Base-by-base conservation (phyloP, 2,329 filamentous ascomycete species). In the Domatiomyces globalis region DNA sequence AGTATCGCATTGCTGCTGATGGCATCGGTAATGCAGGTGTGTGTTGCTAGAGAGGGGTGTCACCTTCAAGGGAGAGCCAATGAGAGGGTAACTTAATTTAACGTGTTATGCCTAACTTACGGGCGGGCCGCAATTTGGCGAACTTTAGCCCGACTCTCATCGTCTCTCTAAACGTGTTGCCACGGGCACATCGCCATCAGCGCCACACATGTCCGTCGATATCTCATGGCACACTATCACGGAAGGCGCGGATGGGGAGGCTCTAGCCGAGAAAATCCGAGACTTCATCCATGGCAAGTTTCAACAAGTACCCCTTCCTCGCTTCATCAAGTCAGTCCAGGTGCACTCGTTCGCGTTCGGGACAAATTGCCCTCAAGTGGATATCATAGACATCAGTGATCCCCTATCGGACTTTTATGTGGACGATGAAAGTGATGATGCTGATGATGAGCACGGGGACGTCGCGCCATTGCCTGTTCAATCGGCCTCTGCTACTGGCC, bases 381-480 rank as follows among this genome's bases (percentile, higher is more conserved):
- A 94, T 64, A 83, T 98, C 62, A 96, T 95, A 69, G 92, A 96
- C 67, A 89, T 98, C 55, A 94, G 90, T 61, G 89, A 98, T 65
- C 92, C 92, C 1, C 77, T 96, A 53, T 83, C 88, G 0, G 92
- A 98, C 63, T 98, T 98, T 65, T 98, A 98, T 72, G 92, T 95
- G 39, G 83, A 84, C 54, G 73, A 78, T 22, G 76, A 78, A 42
- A 76, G 73, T 39, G 77, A 80, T 10, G 73, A 74, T 8, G 68
- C 69, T 5, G 73, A 71, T 2, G 73, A 75, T 2, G 62, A 51
- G 50, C 5, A 52, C 22, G 50, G 17, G 20, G 18, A 19, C 33
- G 33, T 25, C 22, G 22, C 22, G 33, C 10, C 9, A 39, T 15
- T 10, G 33, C 10, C 22, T 25, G 22, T 25, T 25, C 22, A 25